Base-by-base conservation (phyloP, 208 protist genomes). In the Trypanosoma platydactyli region DNA sequence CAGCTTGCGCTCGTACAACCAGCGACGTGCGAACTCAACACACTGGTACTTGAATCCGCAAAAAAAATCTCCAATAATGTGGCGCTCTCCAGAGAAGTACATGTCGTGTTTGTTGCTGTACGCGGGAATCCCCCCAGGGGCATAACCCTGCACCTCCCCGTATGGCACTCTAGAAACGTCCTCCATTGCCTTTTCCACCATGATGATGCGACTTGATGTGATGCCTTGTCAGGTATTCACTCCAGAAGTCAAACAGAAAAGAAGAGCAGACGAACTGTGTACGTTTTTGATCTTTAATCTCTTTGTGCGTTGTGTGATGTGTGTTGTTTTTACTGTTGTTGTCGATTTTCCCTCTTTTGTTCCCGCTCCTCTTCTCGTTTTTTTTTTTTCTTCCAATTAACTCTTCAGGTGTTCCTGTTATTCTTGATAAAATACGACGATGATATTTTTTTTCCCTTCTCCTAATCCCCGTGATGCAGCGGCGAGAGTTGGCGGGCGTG, bases 21-120 rank as follows among this genome's bases (percentile, higher is more conserved):
- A 93, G 41, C 90, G 90, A 18, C 90, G 90, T 12, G 87, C 90
- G 51, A 94, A 95, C 72, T 95, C 90, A 20, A 94, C 87, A 58
- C 87, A 95, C 68, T 95, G 90, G 63, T 92, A 95, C 76, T 94
- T 94, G 69, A 88, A 95, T 38, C 90, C 90, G 66, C 74, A 92
- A 63, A 91, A 94, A 48, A 95, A 50, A 64, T 83, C 76, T 30
- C 64, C 77, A 55, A 89, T 79, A 48, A 95, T 71, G 71, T 78
- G 91, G 48, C 90, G 90, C 70, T 93, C 85, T 16, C 80, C 90
- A 0, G 86, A 92, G 73, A 95, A 95, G 78, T 81, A 92, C 67
- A 86, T 77, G 67, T 94, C 85, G 61, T 92, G 81, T 41, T 85
- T 82, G 70, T 95, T 95, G 70, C 90, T 94, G 79, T 91, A 95